phyloP scores from a whole-genome alignment of 2,329 filamentous ascomycete genomes.

The Clarireedia hainanense region DNA sequence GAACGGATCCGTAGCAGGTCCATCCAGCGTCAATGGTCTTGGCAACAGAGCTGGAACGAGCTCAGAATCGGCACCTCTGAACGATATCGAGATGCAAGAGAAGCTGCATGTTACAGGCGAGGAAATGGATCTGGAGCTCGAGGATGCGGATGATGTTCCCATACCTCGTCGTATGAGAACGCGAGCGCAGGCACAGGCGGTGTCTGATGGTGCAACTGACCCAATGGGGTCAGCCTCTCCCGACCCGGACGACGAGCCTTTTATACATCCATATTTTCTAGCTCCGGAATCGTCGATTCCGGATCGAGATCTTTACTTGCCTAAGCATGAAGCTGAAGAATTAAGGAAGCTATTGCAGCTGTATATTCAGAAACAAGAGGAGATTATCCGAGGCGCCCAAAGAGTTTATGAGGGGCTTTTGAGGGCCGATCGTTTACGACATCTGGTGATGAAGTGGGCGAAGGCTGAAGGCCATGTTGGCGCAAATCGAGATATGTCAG shows the following conservation, averaged over 20 bases:
- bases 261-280: slow-evolving; percentile 68
- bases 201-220: slow-evolving; percentile 30
- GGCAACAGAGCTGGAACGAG: background rate
- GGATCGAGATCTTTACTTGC: slow-evolving; percentile 65
- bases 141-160: slow-evolving; percentile 33
- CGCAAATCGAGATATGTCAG: slow-evolving; percentile 62
- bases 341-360: slow-evolving; percentile 64
- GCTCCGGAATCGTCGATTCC: slow-evolving; percentile 54
- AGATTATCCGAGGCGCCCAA: slow-evolving; percentile 64
- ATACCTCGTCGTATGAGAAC: slow-evolving; percentile 47
- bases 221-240: slow-evolving; percentile 32
- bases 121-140: slow-evolving; percentile 1
- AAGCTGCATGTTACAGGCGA: background rate
- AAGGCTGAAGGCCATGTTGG: slow-evolving; percentile 70
- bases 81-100: slow-evolving; percentile 12
- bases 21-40: background rate
- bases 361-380: slow-evolving; percentile 81
- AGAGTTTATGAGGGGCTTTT: slow-evolving; percentile 64
- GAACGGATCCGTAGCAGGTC: background rate
- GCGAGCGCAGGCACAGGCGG: slow-evolving; percentile 40
- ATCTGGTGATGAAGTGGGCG: slow-evolving; percentile 64
- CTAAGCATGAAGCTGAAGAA: slow-evolving; percentile 68
- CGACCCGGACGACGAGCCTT: slow-evolving; percentile 40
- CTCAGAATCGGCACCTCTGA: background rate
- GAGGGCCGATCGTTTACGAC: slow-evolving; percentile 63